phyloP scores from a whole-genome alignment of 2,329 filamentous ascomycete species.

The Plenodomus biglobosus region DNA sequence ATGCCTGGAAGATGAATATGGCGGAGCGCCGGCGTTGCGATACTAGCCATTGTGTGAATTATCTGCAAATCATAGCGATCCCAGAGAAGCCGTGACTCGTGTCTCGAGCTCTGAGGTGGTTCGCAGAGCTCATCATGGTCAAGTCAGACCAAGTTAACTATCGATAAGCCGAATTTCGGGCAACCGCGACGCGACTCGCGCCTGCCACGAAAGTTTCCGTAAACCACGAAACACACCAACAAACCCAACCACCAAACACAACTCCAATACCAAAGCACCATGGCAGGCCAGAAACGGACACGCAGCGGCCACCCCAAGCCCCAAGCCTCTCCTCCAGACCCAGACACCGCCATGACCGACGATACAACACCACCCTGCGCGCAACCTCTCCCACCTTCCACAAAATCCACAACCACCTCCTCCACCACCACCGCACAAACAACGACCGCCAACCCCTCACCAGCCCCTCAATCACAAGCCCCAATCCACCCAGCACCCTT shows the following conservation, averaged over 20 bases:
- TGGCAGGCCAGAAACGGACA: constrained; percentile 31
- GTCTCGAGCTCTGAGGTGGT: not conserved
- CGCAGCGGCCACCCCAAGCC: constrained; percentile 18
- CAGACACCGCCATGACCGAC: constrained; percentile 7
- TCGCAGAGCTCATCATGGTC: not conserved
- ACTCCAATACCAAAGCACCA: constrained; percentile 1
- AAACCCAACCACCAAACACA: not conserved
- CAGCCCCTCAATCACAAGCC: not conserved
- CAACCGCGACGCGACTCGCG: constrained; percentile 14
- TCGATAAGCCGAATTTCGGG: constrained; percentile 20
- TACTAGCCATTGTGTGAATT: constrained; percentile 14
- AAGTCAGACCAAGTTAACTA: no score
- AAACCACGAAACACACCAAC: not conserved
- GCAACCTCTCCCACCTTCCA: constrained; percentile 13
- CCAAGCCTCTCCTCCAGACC: not conserved
- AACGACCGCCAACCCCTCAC: not conserved
- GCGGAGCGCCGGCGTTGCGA: constrained; percentile 57
- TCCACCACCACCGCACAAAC: constrained; percentile 6
- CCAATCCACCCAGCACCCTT: constrained; percentile 1
- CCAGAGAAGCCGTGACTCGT: not conserved
- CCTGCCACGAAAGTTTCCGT: not conserved
- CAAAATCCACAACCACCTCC: constrained; percentile 4
- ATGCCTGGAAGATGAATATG: constrained; percentile 61
- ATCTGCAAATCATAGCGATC: constrained; percentile 1
- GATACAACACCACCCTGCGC: constrained; percentile 18